Base-by-base conservation (phyloP, 2,329 filamentous ascomycete species). In the Hypocrella siamensis region DNA sequence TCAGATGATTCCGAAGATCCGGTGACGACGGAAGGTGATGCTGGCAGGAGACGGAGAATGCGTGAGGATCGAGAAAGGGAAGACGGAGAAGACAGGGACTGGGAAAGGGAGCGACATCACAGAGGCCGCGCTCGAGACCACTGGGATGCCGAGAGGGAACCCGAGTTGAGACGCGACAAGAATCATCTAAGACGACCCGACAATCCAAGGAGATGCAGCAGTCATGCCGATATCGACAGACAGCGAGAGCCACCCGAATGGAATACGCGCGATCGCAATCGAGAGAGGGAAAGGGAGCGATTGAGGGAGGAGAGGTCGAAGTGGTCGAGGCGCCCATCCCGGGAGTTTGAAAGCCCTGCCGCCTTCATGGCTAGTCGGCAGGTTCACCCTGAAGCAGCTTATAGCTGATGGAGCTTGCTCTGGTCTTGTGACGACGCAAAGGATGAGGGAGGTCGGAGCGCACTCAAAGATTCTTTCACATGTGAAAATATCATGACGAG, bases 171-270 rank as follows among this genome's bases (percentile, higher is more conserved):
- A 31, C 50, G 54, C 28, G 52, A 54, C 6, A 46, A 47, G 19
- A 42, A 36, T 17, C 54, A 60, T 38, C 42, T 55, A 10, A 46
- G 53, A 19, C 52, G 60, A n/a, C 53, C 59, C 2, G 59, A 60
- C 2, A 42, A 49, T 11, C 48, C 57, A 18, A 51, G 61, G 29
- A 49, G 64, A 28, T 61, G 63, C 3, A 65, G 63, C 46, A 67
- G 63, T 40, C 63, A 66, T 36, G 59, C 61, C 17, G 63, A 67
- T 36, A 49, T 58, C 21, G 63, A 65, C 36, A 51, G 62, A 16
- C 48, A 55, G 28, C 49, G 56, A 9, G 54, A 56, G 14, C 43
- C 49, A 32, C 42, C 43, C 6, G 42, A 48, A 6, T 52, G 52
- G 41, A 56, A 60, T 22, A 30, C 42, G 12, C 47, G 51, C 15